Conservation (phyloP, 2,329 filamentous ascomycete species). For the Monosporascus cannonballus region DNA sequence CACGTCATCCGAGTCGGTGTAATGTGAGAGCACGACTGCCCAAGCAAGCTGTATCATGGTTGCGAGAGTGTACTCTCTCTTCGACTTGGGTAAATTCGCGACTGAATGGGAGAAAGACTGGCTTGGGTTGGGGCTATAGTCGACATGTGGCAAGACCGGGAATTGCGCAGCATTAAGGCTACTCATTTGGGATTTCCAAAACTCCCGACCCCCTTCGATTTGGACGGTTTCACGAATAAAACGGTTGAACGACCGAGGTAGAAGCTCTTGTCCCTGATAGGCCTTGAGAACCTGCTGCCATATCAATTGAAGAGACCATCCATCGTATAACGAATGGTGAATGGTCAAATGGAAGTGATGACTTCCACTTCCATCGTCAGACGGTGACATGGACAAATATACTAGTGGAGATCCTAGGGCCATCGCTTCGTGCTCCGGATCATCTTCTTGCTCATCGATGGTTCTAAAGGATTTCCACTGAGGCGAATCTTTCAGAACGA, state of each 20-base stretch:
- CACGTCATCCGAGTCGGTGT: constrained; percentile 30
- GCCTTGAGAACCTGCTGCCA: constrained; percentile 1
- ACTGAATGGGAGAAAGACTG: constrained; percentile 12
- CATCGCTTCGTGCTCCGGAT: too few relatives aligned
- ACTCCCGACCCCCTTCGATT: constrained; percentile 5
- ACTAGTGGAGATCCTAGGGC: too few relatives aligned
- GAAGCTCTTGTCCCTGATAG: constrained; percentile 6
- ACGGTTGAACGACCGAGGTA: too few relatives aligned
- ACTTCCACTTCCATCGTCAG: not conserved
- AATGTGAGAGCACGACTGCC: constrained; percentile 30
- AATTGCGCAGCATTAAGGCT: constrained; percentile 12
- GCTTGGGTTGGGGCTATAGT: constrained; percentile 13
- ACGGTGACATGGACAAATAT: not conserved
- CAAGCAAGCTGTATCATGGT: constrained; percentile 34
- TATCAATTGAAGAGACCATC: constrained; percentile 22
- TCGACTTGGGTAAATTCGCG: not conserved
- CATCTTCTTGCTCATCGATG: too few relatives aligned
- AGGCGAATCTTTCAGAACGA: too few relatives aligned
- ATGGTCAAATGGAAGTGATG: constrained; percentile 21
- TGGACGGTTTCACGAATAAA: too few relatives aligned
- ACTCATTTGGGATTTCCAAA: constrained; percentile 18
- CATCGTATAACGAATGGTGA: constrained; percentile 28
- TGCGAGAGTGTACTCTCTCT: constrained; percentile 22
- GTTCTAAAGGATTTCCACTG: too few relatives aligned
- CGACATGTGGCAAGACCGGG: constrained; percentile 10